A percentile compares a stretch with the other conserved stretches of the same genome.
Evolutionary conservation across 2,329 filamentous ascomycete species (phyloP).

Genomic region (Monilinia aucupariae): DNA sequence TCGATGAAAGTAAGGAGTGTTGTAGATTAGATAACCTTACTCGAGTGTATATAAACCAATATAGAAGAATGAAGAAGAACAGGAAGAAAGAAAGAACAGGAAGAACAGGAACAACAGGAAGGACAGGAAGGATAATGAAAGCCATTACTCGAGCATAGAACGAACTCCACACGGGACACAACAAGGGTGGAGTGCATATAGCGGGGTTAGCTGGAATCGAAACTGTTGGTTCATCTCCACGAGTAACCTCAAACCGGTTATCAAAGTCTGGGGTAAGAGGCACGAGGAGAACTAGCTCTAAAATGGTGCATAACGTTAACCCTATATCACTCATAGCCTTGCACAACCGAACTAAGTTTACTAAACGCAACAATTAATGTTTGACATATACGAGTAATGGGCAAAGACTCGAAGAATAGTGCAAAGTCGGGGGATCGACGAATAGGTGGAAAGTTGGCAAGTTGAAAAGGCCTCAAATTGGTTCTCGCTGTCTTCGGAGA

Average conservation of each 20-base stretch:
- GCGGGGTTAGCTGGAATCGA: neutral
- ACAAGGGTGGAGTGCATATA: neutral
- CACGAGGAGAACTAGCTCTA: neutral
- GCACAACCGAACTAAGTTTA: no score
- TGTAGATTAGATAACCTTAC: no score
- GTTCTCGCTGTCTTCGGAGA: no score
- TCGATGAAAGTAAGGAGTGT: neutral
- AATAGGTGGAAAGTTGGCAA: no score
- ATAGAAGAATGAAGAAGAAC: neutral
- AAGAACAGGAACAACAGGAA: no score
- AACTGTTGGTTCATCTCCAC: neutral
- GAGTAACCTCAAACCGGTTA: neutral
- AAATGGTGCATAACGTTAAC: neutral
- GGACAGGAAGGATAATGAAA: no score
- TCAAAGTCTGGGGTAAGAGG: conserved; percentile 11
- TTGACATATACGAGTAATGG: no score
- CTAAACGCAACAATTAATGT: no score
- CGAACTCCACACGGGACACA: neutral
- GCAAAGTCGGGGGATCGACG: no score
- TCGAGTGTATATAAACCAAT: no score
- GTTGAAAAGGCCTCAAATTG: no score
- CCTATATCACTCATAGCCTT: neutral
- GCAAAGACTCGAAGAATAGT: no score
- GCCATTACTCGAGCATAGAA: neutral
- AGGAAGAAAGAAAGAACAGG: neutral